Evolutionary conservation across 345 rosid genomes (phyloP).

Genomic region (Moricandia moricandioides): DNA sequence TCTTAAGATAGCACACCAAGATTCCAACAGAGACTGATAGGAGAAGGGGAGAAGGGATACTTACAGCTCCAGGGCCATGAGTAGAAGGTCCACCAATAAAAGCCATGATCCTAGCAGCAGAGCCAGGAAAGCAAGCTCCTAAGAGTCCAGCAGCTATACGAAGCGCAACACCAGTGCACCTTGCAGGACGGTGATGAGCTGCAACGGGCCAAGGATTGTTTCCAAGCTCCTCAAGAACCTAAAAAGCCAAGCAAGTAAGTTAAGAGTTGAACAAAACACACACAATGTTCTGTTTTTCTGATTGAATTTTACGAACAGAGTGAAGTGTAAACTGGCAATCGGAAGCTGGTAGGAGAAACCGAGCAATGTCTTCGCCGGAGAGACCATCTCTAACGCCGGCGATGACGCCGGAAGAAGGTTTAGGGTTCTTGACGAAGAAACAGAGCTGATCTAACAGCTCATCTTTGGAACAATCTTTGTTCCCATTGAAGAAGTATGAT

Average conservation of each 20-base stretch:
- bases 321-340: conserved; percentile 83
- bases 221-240: conserved; percentile 86
- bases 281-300: not conserved
- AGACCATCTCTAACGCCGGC: conserved; percentile 88
- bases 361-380: conserved; percentile 77
- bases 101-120: conserved; percentile 93
- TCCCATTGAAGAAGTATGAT: conserved; percentile 73
- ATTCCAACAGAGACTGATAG: not conserved
- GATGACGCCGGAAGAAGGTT: conserved; percentile 74
- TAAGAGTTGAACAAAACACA: not conserved
- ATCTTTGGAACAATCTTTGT: conserved; percentile 72
- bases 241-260: conserved; percentile 3
- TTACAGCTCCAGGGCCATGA: conserved; percentile 81
- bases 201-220: conserved; percentile 81
- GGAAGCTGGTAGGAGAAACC: conserved; percentile 83
- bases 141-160: conserved; percentile 79
- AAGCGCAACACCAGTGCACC: conserved; percentile 92
- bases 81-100: conserved; percentile 95
- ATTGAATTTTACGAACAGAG: conserved; percentile 43
- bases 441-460: conserved; percentile 78
- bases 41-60: no score
- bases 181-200: conserved; percentile 66
- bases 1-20: not conserved
- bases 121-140: conserved; percentile 95
- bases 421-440: conserved; percentile 78